Conservation (phyloP, 306 rosid species). For the Neltuma alba region DNA sequence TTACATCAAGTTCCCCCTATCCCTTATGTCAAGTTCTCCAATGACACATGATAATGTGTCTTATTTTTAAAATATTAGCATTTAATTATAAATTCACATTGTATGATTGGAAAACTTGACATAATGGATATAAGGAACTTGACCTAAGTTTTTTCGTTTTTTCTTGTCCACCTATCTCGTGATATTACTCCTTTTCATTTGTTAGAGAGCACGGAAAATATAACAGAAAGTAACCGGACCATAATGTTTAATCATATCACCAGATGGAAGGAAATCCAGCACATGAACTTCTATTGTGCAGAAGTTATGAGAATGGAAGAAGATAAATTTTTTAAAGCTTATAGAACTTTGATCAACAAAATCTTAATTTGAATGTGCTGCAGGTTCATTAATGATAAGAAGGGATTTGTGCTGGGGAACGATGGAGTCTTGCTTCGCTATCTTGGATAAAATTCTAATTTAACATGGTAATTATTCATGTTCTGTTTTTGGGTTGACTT, state of each 20-base stretch:
- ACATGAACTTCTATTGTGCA: background rate
- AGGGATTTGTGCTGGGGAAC: constrained; percentile 93
- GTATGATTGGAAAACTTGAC: too few species aligned
- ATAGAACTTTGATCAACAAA: constrained; percentile 5
- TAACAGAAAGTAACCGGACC: background rate
- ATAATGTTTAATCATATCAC: constrained; percentile 7
- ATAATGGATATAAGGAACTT: too few species aligned
- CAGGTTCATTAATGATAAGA: constrained; percentile 86
- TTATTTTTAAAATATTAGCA: too few species aligned
- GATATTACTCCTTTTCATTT: background rate
- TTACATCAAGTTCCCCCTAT: too few species aligned
- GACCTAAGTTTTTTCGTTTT: too few species aligned
- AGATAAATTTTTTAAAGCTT: constrained; percentile 17
- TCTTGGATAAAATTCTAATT: constrained; percentile 66
- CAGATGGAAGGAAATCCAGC: constrained; percentile 4
- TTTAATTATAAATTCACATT: too few species aligned
- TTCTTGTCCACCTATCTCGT: constrained; percentile 18
- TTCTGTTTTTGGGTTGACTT: constrained; percentile 23
- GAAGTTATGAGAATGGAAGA: constrained; percentile 15
- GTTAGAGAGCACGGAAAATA: background rate
- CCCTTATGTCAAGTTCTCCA: too few species aligned
- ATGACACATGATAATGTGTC: too few species aligned
- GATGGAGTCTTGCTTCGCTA: constrained; percentile 96
- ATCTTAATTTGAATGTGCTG: constrained; percentile 19
- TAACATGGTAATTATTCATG: constrained; percentile 46